Evolutionary conservation across 257 asterid genomes (phyloP).

Genomic region (Solanum chmielewskii): DNA sequence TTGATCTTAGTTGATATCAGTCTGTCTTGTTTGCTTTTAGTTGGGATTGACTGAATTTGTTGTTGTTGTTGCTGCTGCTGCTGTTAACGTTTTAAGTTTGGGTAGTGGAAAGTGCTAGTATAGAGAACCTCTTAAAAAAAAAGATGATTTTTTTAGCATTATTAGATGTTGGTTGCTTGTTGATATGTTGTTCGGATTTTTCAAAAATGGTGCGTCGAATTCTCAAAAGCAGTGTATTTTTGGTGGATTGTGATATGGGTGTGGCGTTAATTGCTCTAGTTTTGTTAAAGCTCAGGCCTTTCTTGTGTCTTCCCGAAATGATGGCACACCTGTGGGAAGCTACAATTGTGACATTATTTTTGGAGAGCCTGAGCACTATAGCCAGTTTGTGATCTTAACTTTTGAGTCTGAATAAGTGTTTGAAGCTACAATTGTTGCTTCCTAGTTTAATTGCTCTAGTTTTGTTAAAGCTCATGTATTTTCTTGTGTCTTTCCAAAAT

Average conservation of each 20-base stretch:
- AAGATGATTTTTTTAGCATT: background rate
- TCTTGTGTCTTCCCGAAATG: background rate
- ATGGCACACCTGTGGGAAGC: fast-evolving
- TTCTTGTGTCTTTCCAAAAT: background rate
- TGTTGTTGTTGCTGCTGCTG: background rate
- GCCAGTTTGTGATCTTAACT: background rate
- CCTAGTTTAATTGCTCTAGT: background rate
- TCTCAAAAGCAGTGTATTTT: background rate
- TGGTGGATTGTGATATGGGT: background rate
- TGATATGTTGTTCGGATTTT: background rate
- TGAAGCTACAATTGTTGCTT: background rate
- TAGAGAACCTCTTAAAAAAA: background rate
- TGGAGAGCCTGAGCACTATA: background rate
- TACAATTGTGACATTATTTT: background rate
- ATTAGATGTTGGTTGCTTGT: background rate
- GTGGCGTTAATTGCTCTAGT: background rate
- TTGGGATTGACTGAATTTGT: background rate
- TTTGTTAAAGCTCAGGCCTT: background rate
- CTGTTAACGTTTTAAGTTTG: background rate
- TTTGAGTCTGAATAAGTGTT: background rate
- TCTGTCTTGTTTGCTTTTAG: background rate
- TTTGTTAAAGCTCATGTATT: background rate
- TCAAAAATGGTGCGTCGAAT: background rate
- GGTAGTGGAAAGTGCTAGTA: background rate
- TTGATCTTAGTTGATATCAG: background rate